Conservation (phyloP, 140 eudicot species). For the Cichorium intybus region DNA sequence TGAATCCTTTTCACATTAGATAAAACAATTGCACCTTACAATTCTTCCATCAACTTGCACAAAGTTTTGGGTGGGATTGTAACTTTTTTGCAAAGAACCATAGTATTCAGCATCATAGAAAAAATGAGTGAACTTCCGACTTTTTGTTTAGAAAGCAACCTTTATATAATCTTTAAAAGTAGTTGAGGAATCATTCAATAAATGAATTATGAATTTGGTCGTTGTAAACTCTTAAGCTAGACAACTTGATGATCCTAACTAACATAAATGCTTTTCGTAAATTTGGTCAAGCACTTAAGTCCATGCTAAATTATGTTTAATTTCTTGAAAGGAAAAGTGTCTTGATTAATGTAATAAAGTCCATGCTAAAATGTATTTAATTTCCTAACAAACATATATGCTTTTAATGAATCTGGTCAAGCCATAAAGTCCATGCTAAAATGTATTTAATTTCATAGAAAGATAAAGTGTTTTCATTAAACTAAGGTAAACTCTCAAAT, state of each 20-base stretch:
- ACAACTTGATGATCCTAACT: neutral
- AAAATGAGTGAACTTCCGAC: neutral
- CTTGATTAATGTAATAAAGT: too few relatives aligned
- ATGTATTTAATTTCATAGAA: neutral
- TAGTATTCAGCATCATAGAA: too few relatives aligned
- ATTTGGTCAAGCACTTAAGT: neutral
- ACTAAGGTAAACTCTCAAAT: neutral
- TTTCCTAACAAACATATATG: too few relatives aligned
- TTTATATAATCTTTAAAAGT: neutral
- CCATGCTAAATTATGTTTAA: too few relatives aligned
- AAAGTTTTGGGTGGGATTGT: neutral
- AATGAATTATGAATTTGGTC: neutral
- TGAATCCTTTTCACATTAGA: too few relatives aligned
- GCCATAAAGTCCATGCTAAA: neutral
- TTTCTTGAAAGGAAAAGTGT: too few relatives aligned
- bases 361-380: neutral
- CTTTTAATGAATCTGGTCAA: too few relatives aligned
- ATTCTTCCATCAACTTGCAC: neutral
- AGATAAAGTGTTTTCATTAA: neutral
- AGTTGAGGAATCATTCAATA: neutral
- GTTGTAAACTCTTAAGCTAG: neutral
- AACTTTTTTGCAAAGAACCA: neutral
- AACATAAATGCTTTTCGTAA: neutral
- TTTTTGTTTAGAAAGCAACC: neutral
- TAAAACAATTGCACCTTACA: too few relatives aligned